A percentile compares a stretch with the other conserved stretches of the same genome.
phyloP scores from a whole-genome alignment of 495 filamentous ascomycete species.

The Aspergillus affinis region DNA sequence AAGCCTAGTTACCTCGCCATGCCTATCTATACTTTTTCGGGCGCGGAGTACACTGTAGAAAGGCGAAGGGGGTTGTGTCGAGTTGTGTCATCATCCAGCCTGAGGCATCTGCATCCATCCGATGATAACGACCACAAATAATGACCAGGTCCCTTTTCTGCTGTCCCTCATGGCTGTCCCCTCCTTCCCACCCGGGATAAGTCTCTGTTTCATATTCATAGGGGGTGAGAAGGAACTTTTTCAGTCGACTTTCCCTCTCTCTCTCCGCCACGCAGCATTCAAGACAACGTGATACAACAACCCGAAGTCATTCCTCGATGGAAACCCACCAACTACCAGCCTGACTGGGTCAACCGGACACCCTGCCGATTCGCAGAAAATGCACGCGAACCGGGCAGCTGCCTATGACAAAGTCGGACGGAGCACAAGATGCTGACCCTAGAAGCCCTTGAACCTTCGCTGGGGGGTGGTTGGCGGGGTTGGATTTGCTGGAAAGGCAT shows the following conservation, averaged over 20 bases:
- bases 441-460: constrained; percentile 13
- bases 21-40: too few relatives aligned
- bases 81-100: too few relatives aligned
- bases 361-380: neutral
- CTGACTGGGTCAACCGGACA: neutral
- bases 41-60: too few relatives aligned
- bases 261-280: too few relatives aligned
- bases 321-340: neutral
- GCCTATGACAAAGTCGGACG: constrained; percentile 6
- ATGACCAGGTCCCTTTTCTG: neutral
- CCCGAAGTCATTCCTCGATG: too few relatives aligned
- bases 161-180: neutral
- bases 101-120: too few relatives aligned
- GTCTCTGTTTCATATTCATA: neutral
- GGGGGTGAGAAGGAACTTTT: neutral
- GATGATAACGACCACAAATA: neutral
- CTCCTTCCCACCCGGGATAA: neutral
- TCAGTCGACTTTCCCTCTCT: too few relatives aligned
- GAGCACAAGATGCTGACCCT: constrained; percentile 6
- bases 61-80: too few relatives aligned
- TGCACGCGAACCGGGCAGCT: constrained; percentile 1
- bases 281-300: too few relatives aligned
- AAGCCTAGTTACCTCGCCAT: too few relatives aligned
- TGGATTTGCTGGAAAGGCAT: constrained; percentile 20
- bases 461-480: constrained; percentile 20